These are phyloP conservation scores for Lipomyces spencermartinsiae DNA, from an alignment of 805 yeast genomes.

Conservation along the genomic window DNA sequence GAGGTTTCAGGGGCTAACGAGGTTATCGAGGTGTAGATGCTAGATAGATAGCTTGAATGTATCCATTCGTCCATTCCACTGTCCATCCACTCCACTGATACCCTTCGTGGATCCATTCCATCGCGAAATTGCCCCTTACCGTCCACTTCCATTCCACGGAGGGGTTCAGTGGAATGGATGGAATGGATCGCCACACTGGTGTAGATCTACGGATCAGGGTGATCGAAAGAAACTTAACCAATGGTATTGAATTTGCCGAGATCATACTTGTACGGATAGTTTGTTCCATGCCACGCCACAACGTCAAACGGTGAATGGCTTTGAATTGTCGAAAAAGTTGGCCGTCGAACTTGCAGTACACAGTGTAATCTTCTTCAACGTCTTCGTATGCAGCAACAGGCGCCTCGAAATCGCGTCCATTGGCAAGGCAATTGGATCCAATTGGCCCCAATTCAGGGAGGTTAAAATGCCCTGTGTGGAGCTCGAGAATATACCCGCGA, in stretches of 20 bases:
- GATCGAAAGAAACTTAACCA: slow-evolving; percentile 43
- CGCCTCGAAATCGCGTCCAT: slow-evolving; percentile 42
- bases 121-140: no score
- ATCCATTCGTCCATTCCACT: no score
- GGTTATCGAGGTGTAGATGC: no score
- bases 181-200: no score
- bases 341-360: slow-evolving; percentile 29
- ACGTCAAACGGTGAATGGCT: slow-evolving; percentile 42
- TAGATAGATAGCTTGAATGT: no score
- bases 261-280: slow-evolving; percentile 44
- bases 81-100: no score
- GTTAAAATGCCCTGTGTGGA: slow-evolving; percentile 42
- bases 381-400: slow-evolving; percentile 42
- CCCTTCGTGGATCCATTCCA: no score
- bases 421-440: slow-evolving; percentile 44
- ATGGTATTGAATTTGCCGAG: slow-evolving; percentile 41
- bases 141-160: no score
- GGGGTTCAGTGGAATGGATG: no score
- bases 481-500: slow-evolving; percentile 43
- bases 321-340: slow-evolving; percentile 17
- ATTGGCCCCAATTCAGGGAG: slow-evolving; percentile 45
- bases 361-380: slow-evolving; percentile 39
- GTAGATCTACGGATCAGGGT: slow-evolving; percentile 43
- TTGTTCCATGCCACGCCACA: slow-evolving; percentile 44
- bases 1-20: no score